Evolutionary conservation across 73 alveolate species (phyloP).

Genomic region (Durusdinium trenchii): DNA sequence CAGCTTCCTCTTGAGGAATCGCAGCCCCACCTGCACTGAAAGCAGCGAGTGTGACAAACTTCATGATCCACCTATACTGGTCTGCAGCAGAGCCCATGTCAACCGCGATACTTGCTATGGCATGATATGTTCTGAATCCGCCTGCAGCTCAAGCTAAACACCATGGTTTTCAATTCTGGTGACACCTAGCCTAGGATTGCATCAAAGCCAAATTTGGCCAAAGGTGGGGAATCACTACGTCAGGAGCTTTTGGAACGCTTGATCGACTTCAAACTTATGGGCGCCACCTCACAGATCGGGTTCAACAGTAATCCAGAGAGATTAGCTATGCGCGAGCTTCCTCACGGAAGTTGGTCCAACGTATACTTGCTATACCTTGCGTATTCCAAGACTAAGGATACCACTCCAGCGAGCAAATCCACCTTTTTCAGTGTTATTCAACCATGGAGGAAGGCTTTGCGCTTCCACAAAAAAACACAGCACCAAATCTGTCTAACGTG

Average conservation of each 20-base stretch:
- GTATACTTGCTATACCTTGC: not conserved
- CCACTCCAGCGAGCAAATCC: not conserved
- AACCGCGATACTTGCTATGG: not conserved
- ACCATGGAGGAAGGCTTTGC: not conserved
- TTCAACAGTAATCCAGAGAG: not conserved
- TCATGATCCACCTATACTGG: not conserved
- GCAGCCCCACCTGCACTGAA: constrained; percentile 17
- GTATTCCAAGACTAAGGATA: not conserved
- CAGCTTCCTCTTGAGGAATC: no score
- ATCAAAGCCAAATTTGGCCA: not conserved
- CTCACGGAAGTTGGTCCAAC: not conserved
- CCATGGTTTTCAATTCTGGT: not conserved
- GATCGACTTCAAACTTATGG: not conserved
- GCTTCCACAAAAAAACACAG: constrained; percentile 11
- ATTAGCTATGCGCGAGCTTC: not conserved
- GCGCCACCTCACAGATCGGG: not conserved
- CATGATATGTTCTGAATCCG: not conserved
- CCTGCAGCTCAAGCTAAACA: not conserved
- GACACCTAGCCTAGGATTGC: not conserved
- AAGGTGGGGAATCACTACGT: not conserved
- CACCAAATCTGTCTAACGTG: constrained; percentile 9
- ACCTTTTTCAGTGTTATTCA: not conserved
- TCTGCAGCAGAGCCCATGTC: constrained; percentile 17
- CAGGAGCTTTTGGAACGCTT: constrained; percentile 3
- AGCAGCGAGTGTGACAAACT: not conserved